These are phyloP conservation scores for Cordyceps cateniannulata DNA, from an alignment of 2,329 filamentous ascomycete genomes.

Conservation along the genomic window DNA sequence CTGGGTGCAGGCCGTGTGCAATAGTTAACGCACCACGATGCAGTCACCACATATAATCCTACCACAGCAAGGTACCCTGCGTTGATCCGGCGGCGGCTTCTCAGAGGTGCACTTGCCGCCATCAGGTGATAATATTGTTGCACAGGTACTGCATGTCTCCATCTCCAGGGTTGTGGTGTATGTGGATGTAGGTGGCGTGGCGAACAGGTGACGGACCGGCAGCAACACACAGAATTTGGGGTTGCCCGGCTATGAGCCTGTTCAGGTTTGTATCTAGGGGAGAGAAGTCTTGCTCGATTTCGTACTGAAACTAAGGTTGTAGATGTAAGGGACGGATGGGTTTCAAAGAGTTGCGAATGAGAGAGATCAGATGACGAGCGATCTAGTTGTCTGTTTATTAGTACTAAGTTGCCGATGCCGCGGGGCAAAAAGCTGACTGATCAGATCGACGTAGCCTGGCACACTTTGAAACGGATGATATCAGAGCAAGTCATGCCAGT, in stretches of 20 bases:
- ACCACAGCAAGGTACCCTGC: slow-evolving; percentile 61
- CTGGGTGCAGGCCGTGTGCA: not conserved
- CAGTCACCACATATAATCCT: slow-evolving; percentile 67
- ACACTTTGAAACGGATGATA: not conserved
- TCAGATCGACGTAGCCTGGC: not conserved
- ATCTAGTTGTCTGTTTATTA: not conserved
- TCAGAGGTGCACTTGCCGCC: slow-evolving; percentile 44
- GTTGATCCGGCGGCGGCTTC: slow-evolving; percentile 54
- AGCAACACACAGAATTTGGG: not conserved
- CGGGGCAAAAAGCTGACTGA: slow-evolving; percentile 11
- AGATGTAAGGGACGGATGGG: not conserved
- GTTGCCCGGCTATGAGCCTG: not conserved
- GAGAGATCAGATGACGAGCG: not conserved
- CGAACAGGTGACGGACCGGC: too few relatives aligned
- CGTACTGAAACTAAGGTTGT: not conserved
- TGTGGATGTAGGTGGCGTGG: not conserved
- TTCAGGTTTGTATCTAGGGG: not conserved
- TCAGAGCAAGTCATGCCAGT: not conserved
- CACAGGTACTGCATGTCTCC: slow-evolving; percentile 64
- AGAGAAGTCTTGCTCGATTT: not conserved
- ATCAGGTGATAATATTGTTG: slow-evolving; percentile 48
- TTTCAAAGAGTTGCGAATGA: not conserved
- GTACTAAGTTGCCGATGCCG: slow-evolving; percentile 10
- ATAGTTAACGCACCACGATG: slow-evolving; percentile 46
- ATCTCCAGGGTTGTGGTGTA: slow-evolving; percentile 16